Conservation (phyloP, 768 basidiomycete species). For the Amanita subjunquillea region DNA sequence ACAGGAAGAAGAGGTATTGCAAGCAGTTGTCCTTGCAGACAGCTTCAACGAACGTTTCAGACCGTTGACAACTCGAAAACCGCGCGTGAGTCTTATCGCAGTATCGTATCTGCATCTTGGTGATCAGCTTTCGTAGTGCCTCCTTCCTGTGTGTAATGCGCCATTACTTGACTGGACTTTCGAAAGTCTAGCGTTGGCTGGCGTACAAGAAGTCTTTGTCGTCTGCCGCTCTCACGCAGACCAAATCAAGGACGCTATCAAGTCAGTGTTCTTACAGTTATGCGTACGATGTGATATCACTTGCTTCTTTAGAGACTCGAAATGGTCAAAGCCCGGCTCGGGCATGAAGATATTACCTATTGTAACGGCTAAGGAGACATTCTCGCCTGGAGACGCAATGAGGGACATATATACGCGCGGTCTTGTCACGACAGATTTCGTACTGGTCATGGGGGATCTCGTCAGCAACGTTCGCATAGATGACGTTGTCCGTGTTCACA, state of each 20-base stretch:
- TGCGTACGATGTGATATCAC: slow-evolving; percentile 5
- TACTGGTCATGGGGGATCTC: slow-evolving; percentile 85
- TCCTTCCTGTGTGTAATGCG: slow-evolving; percentile 90
- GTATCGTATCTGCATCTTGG: slow-evolving; percentile 7
- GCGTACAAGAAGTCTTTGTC: slow-evolving; percentile 93
- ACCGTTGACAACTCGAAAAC: slow-evolving; percentile 80
- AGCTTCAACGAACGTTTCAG: slow-evolving; percentile 92
- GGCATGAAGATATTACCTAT: slow-evolving; percentile 80
- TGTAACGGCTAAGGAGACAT: slow-evolving; percentile 77
- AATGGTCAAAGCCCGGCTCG: slow-evolving; percentile 74
- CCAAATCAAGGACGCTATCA: slow-evolving; percentile 76
- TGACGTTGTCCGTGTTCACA: slow-evolving; percentile 82
- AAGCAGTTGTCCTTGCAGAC: slow-evolving; percentile 93
- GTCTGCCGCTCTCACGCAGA: slow-evolving; percentile 88
- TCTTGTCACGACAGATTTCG: slow-evolving; percentile 83
- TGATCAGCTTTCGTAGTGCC: slow-evolving; percentile 44
- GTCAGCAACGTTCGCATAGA: slow-evolving; percentile 90
- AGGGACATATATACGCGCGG: slow-evolving; percentile 90
- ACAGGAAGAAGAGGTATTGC: slow-evolving; percentile 72
- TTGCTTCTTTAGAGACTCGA: slow-evolving; percentile 48
- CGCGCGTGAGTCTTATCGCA: slow-evolving; percentile 49
- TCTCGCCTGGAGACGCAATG: slow-evolving; percentile 86
- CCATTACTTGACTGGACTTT: slow-evolving; percentile 95
- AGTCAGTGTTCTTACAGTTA: slow-evolving; percentile 33
- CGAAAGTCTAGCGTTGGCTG: slow-evolving; percentile 88